A percentile compares a stretch with the other conserved stretches of the same genome.
phyloP scores from a whole-genome alignment of 106 monocot species.

The Dendrobium chrysotoxum region DNA sequence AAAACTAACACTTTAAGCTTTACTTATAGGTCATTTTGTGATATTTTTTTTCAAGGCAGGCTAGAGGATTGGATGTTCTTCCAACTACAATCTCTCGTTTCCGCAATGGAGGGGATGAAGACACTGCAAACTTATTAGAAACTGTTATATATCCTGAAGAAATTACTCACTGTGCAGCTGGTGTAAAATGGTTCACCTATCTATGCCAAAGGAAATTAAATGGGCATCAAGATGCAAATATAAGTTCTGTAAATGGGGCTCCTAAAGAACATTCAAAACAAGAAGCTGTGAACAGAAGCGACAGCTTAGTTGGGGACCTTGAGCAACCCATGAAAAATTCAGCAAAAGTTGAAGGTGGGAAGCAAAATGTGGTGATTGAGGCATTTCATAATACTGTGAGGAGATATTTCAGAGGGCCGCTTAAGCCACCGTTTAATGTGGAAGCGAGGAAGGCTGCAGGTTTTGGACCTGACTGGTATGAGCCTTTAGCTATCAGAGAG shows the following conservation, averaged over 20 bases:
- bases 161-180: constrained; percentile 82
- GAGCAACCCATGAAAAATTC: neutral
- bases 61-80: constrained; percentile 82
- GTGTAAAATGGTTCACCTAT: constrained; percentile 85
- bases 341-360: neutral
- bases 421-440: constrained; percentile 80
- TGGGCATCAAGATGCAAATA: neutral
- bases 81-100: constrained; percentile 76
- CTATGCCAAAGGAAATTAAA: constrained; percentile 30
- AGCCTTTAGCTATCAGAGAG: constrained; percentile 42
- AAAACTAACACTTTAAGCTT: neutral
- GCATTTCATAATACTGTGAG: constrained; percentile 65
- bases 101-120: constrained; percentile 65
- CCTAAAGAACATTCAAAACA: neutral
- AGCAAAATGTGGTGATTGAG: constrained; percentile 24
- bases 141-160: constrained; percentile 77
- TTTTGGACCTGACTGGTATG: constrained; percentile 80
- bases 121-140: constrained; percentile 63
- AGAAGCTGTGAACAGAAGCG: constrained; percentile 5
- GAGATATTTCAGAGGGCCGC: constrained; percentile 62
- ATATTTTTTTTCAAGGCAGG: constrained; percentile 29
- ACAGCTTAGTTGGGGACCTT: too few species aligned
- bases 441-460: constrained; percentile 72
- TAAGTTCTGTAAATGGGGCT: neutral
- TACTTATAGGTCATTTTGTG: neutral